A percentile compares a stretch with the other conserved stretches of the same genome.
phyloP scores from a whole-genome alignment of 192 early-diverging fungal genomes.

The Ramicandelaber brevisporus region DNA sequence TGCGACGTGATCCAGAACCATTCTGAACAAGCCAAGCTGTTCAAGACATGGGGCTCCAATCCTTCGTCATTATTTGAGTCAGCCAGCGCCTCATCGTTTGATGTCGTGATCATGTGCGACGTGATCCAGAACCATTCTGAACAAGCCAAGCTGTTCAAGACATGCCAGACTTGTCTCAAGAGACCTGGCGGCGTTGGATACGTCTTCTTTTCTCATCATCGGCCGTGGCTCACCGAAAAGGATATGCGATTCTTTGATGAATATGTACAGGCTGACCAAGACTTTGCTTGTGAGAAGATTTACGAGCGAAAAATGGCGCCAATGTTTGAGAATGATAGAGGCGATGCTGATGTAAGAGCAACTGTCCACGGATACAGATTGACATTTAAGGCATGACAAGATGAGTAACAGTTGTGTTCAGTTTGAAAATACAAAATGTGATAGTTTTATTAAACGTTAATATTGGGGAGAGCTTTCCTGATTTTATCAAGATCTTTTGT shows the following conservation, averaged over 20 bases:
- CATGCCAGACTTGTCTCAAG: slow-evolving; percentile 1
- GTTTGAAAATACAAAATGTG: too few species aligned
- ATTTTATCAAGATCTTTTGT: slow-evolving; percentile 1
- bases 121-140: slow-evolving; percentile 79
- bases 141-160: slow-evolving; percentile 12
- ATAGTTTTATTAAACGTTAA: too few species aligned
- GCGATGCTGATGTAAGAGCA: slow-evolving; percentile 42
- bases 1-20: not conserved
- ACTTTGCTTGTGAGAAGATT: slow-evolving; percentile 40
- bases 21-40: not conserved
- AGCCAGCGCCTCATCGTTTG: slow-evolving; percentile 14
- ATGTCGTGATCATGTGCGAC: slow-evolving; percentile 65
- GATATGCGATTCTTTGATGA: slow-evolving; percentile 63
- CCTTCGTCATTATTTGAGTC: slow-evolving; percentile 5
- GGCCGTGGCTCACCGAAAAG: slow-evolving; percentile 44
- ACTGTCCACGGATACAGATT: slow-evolving; percentile 62
- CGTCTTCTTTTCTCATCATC: slow-evolving; percentile 66
- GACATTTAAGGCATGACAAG: slow-evolving; percentile 1
- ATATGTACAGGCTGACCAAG: slow-evolving; percentile 21
- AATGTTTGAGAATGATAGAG: slow-evolving; percentile 78
- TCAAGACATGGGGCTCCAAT: slow-evolving; percentile 1
- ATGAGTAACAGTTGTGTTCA: too few species aligned
- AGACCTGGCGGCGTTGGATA: slow-evolving; percentile 22
- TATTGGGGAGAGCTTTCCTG: not conserved
- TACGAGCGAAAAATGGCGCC: slow-evolving; percentile 34